Evolutionary conservation across 2,329 filamentous ascomycete genomes (phyloP), one percentile per base, ranked within the genome.

Genomic region (Penicillium sp.): DNA sequence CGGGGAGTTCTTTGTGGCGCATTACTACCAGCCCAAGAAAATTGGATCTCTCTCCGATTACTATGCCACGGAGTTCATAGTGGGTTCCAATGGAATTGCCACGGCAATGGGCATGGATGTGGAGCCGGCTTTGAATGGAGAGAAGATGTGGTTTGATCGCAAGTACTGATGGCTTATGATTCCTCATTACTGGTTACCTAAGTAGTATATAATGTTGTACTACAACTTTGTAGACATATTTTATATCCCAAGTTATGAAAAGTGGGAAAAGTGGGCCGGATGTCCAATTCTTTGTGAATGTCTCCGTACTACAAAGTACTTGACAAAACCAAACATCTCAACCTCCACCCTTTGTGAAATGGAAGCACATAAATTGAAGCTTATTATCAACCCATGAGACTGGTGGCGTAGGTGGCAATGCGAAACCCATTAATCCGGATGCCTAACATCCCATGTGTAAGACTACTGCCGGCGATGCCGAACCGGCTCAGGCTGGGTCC

Each of bases 61-160:
- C 34, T 56, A 41, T 8, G 25, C 41, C 6, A 23, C 40, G 2
- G 48, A 56, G 6, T 56, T 56, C 27, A 44, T n/a, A 11, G 33
- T 56, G 25, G 48, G 48, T 34, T 33, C 48, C 7, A 13, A 27
- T 36, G 53, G 40, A 16, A n/a, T 44, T 40, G 11, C 40, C 19
- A 56, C 19, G 1, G 41, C 53, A 19, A 46, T 56, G 7, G 53
- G 53, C 2, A 8, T 56, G 7, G 53, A 52, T 52, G 6, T 56
- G 34, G 53, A 52, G n/a, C 34, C 48, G 21, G 53, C 48, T 23
- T 33, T 52, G 11, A 16, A 19, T 10, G 40, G 41, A 8, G 48
- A 52, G 34, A 56, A 56, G 27, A 56, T 56, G n/a, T 56, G 53
- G 48, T 56, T 56, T 23, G 19, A 39, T 23, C 48, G 34, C 4